Evolutionary conservation across 192 early-diverging fungal species (phyloP), one percentile per base, ranked within the genome.

Genomic region (Powellomyces hirtus): DNA sequence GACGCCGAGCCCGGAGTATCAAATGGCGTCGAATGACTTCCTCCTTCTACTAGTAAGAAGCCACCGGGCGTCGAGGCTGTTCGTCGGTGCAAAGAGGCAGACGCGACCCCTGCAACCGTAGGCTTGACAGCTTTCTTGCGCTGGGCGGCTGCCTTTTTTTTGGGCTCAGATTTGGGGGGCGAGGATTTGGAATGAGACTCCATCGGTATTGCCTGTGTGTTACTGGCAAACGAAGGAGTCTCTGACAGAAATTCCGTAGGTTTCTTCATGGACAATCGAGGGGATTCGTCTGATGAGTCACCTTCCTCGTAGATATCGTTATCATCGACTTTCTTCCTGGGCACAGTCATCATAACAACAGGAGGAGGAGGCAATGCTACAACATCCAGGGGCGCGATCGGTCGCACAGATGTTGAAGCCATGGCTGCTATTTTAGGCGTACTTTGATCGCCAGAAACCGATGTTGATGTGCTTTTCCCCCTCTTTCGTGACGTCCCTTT

Each of bases 231-330:
- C n/a, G n/a, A n/a, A n/a, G n/a, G n/a, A n/a, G n/a, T n/a, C n/a
- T n/a, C n/a, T n/a, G n/a, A n/a, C n/a, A n/a, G n/a, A n/a, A n/a
- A n/a, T n/a, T n/a, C n/a, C n/a, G n/a, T n/a, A n/a, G n/a, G n/a
- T n/a, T n/a, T n/a, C n/a, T n/a, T n/a, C n/a, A n/a, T n/a, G n/a
- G n/a, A n/a, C n/a, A n/a, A n/a, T n/a, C n/a, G n/a, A n/a, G n/a
- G n/a, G n/a, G n/a, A n/a, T n/a, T n/a, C n/a, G n/a, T n/a, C n/a
- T n/a, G n/a, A n/a, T n/a, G 40, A 14, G 8, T 62, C 61, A 1
- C 24, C 38, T 16, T 62, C 61, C 29, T 62, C 61, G 31, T 62
- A 62, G 0, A 62, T 37, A 45, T 62, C 61, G 20, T 62, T 40
- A 38, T 61, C 59, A 46, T 38, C 61, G n/a, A 62, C 31, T 24